These are phyloP conservation scores for Wickerhamomyces canadensis DNA, from an alignment of 805 yeast species.

Conservation along the genomic window DNA sequence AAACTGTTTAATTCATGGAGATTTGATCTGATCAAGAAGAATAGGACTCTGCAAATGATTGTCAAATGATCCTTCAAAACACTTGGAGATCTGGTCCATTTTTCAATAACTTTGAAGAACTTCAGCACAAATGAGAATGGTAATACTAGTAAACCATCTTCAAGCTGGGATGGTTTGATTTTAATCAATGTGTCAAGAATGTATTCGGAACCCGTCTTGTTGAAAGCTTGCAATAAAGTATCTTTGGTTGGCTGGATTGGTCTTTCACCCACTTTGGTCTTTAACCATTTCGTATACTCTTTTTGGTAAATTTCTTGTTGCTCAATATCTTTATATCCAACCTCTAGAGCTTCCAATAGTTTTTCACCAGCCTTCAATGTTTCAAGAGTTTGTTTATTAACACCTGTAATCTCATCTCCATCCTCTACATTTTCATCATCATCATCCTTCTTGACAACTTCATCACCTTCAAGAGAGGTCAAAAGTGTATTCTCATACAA, in stretches of 20 bases:
- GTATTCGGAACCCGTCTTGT: constrained; percentile 67
- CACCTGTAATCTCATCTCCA: constrained; percentile 54
- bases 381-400: constrained; percentile 79
- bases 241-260: constrained; percentile 61
- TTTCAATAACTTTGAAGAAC: constrained; percentile 65
- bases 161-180: constrained; percentile 80
- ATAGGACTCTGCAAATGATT: constrained; percentile 66
- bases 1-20: constrained; percentile 74
- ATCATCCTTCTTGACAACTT: constrained; percentile 31
- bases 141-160: constrained; percentile 85
- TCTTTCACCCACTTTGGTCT: constrained; percentile 38
- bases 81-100: constrained; percentile 55
- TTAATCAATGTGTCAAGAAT: constrained; percentile 66
- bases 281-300: constrained; percentile 35
- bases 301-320: constrained; percentile 44
- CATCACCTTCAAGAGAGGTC: constrained; percentile 58
- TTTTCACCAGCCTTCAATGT: constrained; percentile 93
- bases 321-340: constrained; percentile 68
- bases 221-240: constrained; percentile 69
- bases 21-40: constrained; percentile 67
- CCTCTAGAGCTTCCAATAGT: constrained; percentile 84
- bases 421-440: constrained; percentile 35
- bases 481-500: constrained; percentile 77
- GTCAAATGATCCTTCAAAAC: constrained; percentile 49
- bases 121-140: constrained; percentile 81